Base-by-base conservation (phyloP, 2,329 filamentous ascomycete species). In the Mollisiaceae sp. region DNA sequence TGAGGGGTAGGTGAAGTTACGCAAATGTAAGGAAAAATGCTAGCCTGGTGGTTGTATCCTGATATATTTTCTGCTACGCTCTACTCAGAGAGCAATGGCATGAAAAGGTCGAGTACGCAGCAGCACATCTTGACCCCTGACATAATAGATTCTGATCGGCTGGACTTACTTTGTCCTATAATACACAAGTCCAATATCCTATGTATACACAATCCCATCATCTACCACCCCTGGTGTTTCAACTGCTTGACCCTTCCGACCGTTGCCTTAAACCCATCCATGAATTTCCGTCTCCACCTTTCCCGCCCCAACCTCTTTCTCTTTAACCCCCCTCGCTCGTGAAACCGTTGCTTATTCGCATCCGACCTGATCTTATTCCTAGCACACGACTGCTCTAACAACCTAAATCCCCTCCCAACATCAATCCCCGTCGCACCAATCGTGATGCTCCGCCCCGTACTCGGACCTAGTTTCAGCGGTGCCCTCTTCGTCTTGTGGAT, bases 191-290 rank as follows among this genome's bases (percentile, higher is more conserved):
- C 12, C 18, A 32, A 14, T 35, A 35, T 54, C 18, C 32, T 52
- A 41, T 60, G 57, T 61, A 65, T 35, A 41, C 63, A 20, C 52
- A 35, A 32, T 59, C 69, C 54, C 63, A 15, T 50, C 24, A n/a
- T 57, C 68, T 82, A 96, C 92, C 93, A 95, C 2, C 92, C 92
- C 79, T 95, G 91, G 75, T 82, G 86, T 72, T 86, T 90, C 79
- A 96, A 82, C 76, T 91, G 85, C 74, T 85, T 81, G 6, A 93
- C 91, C 70, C 91, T 82, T 47, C 73, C 76, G 8, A 92, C 85
- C 12, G 87, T 86, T 5, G 84, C 83, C 76, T 81, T 83, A 78
- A 95, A 94, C 4, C 88, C 89, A 38, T 77, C 76, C 82, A 86
- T 88, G 79, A 94, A 95, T 66, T 86, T 85, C 69, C 71, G 79